Evolutionary conservation across 148 eudicot genomes (phyloP).

Genomic region (Silene latifolia): DNA sequence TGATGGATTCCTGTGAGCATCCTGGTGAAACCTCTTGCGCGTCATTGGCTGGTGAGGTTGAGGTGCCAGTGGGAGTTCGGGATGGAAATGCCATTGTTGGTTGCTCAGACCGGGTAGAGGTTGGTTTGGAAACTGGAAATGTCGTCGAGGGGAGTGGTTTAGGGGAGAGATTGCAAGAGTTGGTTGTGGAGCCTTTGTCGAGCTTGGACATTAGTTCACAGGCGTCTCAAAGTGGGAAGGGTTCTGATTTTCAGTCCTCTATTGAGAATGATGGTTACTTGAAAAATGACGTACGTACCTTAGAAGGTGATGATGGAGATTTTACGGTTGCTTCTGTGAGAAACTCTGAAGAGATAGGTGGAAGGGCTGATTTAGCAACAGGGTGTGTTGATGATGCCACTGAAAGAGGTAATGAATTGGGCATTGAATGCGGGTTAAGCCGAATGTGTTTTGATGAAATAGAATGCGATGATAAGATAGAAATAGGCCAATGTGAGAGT

Average conservation of each 20-base stretch:
- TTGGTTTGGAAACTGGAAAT: conserved; percentile 5
- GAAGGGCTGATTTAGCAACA: conserved; percentile 7
- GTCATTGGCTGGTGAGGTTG: conserved; percentile 20
- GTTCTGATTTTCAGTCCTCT: background rate
- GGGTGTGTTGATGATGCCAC: background rate
- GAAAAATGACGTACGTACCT: conserved; percentile 5
- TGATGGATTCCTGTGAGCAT: conserved; percentile 30
- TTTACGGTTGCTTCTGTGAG: conserved; percentile 5
- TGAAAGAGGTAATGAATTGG: conserved; percentile 24
- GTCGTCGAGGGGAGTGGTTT: background rate
- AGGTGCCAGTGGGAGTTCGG: conserved; percentile 1
- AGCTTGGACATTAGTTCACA: conserved; percentile 16
- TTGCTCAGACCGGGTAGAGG: background rate
- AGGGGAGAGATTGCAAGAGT: conserved; percentile 18
- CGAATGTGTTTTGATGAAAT: conserved; percentile 24
- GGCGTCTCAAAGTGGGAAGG: background rate
- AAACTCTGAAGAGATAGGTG: conserved; percentile 11
- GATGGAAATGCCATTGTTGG: background rate
- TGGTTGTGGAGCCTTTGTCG: conserved; percentile 19
- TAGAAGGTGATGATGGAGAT: conserved; percentile 11
- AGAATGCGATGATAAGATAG: conserved; percentile 16
- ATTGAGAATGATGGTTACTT: conserved; percentile 6
- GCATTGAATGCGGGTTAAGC: conserved; percentile 23
- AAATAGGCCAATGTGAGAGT: background rate
- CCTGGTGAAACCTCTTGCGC: conserved; percentile 11